Evolutionary conservation across 768 basidiomycete species (phyloP).

Genomic region (Collybiopsis confluens): DNA sequence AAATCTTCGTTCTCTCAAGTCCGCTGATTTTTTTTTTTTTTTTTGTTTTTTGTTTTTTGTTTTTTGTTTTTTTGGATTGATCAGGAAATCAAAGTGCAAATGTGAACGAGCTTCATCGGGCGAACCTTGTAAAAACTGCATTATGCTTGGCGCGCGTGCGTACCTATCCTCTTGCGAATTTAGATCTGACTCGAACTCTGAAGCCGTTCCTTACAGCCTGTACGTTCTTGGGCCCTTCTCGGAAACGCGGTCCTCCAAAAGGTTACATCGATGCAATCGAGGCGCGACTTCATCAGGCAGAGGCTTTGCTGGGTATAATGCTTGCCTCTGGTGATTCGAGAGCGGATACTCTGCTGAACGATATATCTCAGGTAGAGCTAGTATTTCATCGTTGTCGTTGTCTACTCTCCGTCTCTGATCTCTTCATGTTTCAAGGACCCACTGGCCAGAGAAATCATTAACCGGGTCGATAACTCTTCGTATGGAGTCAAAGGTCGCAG

Average conservation of each 20-base stretch:
- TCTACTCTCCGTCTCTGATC: background rate
- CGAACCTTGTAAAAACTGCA: constrained; percentile 74
- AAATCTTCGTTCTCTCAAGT: too few relatives aligned
- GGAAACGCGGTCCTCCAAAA: constrained; percentile 85
- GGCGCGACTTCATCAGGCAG: constrained; percentile 85
- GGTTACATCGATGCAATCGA: constrained; percentile 96
- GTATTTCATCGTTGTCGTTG: background rate
- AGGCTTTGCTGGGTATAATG: constrained; percentile 82
- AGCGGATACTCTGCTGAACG: constrained; percentile 41
- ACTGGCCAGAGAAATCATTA: constrained; percentile 71
- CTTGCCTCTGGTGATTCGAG: constrained; percentile 46
- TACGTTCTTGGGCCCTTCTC: constrained; percentile 74
- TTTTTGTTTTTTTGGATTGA: too few relatives aligned
- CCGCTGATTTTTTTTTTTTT: too few relatives aligned
- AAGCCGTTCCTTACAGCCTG: constrained; percentile 42
- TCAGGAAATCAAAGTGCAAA: constrained; percentile 81
- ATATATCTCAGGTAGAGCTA: constrained; percentile 44
- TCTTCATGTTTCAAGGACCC: constrained; percentile 51
- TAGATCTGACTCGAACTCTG: background rate
- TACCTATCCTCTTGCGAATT: constrained; percentile 5
- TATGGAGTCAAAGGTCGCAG: constrained; percentile 71
- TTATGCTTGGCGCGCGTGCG: constrained; percentile 67
- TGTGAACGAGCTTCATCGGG: constrained; percentile 64
- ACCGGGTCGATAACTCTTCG: constrained; percentile 74
- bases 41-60: too few relatives aligned